Conservation (phyloP, 2,329 filamentous ascomycete genomes). For the Colletotrichum simmondsii region DNA sequence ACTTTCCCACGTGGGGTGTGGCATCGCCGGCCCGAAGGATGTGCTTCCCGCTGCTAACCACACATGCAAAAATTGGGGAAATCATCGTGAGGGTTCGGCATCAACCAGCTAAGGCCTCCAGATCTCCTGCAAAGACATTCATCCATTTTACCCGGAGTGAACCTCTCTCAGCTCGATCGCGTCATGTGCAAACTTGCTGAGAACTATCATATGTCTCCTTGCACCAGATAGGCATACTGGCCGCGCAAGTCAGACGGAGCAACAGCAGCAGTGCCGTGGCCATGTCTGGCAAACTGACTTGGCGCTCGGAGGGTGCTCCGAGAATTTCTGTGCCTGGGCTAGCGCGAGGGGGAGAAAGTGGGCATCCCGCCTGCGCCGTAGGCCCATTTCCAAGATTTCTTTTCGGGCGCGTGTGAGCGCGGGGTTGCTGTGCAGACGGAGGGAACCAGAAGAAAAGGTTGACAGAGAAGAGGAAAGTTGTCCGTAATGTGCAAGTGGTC, state of each 20-base stretch:
- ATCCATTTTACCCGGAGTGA: constrained; percentile 24
- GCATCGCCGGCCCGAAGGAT: constrained; percentile 15
- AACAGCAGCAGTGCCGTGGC: background rate
- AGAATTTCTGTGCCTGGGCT: constrained; percentile 29
- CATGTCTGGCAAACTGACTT: constrained; percentile 9
- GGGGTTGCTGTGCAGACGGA: background rate
- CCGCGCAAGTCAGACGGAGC: background rate
- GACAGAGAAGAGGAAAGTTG: background rate
- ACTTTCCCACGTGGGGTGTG: constrained; percentile 9
- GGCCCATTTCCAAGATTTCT: background rate
- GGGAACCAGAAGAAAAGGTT: background rate
- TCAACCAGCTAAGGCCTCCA: background rate
- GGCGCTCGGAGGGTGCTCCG: constrained; percentile 25
- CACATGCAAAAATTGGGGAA: background rate
- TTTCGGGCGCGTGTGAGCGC: background rate
- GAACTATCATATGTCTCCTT: background rate
- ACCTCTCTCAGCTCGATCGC: background rate
- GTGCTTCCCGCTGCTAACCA: background rate
- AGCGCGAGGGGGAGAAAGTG: constrained; percentile 6
- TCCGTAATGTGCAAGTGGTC: background rate
- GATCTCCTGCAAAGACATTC: background rate
- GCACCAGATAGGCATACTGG: background rate
- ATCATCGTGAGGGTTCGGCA: background rate
- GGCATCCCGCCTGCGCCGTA: background rate
- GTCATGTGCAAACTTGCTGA: background rate